phyloP scores from a whole-genome alignment of 2,329 filamentous ascomycete genomes.

The Chaetomium sp. region DNA sequence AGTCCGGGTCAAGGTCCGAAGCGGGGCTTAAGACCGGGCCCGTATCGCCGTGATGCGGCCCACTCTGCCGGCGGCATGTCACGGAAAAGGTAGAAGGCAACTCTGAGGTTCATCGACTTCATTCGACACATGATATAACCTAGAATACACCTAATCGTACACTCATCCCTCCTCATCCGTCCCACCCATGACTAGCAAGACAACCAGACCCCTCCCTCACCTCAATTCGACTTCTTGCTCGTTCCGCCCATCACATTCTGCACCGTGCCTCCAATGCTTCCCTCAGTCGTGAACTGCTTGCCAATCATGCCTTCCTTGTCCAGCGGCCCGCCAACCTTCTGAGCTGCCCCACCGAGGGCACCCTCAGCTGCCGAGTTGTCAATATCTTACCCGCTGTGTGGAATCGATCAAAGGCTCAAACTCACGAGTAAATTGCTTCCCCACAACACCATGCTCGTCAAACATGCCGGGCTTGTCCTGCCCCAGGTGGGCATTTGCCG shows the following conservation, averaged over 20 bases:
- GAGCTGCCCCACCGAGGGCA: constrained; percentile 52
- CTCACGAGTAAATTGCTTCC: constrained; percentile 58
- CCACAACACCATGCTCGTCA: constrained; percentile 53
- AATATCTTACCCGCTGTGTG: not conserved
- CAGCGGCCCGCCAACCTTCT: constrained; percentile 54
- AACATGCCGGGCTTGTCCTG: constrained; percentile 45
- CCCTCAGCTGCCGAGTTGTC: constrained; percentile 44
- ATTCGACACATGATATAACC: not conserved
- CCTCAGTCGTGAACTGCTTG: constrained; percentile 57
- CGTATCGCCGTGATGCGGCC: not conserved
- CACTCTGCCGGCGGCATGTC: not conserved
- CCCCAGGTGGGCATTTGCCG: constrained; percentile 35
- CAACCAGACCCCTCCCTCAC: not conserved
- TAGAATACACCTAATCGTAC: not conserved
- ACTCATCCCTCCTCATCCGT: not conserved
- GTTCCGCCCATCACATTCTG: constrained; percentile 49
- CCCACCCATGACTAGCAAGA: not conserved
- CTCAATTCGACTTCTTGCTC: constrained; percentile 32
- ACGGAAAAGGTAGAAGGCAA: not conserved
- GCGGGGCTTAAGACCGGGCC: not conserved
- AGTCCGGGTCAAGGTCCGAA: not conserved
- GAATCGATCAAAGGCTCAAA: not conserved
- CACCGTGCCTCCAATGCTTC: constrained; percentile 55
- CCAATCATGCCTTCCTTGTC: constrained; percentile 56
- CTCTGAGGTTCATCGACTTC: not conserved